phyloP scores from a whole-genome alignment of 2,329 filamentous ascomycete genomes.

The Colletotrichum sojae region DNA sequence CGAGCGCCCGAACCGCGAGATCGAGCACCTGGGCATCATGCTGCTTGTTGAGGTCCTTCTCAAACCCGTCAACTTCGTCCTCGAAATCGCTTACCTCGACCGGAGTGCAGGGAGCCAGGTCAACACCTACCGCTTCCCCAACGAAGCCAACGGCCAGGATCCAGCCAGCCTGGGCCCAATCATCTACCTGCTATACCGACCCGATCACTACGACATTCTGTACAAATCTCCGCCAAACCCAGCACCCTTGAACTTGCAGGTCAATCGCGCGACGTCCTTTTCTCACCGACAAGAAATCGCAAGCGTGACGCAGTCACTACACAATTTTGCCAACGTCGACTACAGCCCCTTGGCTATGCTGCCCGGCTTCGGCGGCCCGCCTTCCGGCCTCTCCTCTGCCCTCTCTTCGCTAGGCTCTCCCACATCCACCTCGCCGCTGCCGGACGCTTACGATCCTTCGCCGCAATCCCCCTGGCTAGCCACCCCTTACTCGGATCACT shows the following conservation, averaged over 20 bases:
- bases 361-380: conserved; percentile 56
- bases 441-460: conserved; percentile 48
- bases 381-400: conserved; percentile 49
- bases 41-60: conserved; percentile 85
- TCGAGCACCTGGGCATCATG: conserved; percentile 89
- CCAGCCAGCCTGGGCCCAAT: conserved; percentile 61
- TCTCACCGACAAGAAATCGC: conserved; percentile 61
- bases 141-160: conserved; percentile 64
- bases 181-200: conserved; percentile 76
- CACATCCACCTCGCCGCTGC: conserved; percentile 42
- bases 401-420: conserved; percentile 54
- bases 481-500: conserved; percentile 50
- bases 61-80: conserved; percentile 81
- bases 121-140: conserved; percentile 77
- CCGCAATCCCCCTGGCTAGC: conserved; percentile 56
- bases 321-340: conserved; percentile 59
- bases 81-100: conserved; percentile 94
- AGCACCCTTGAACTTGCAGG: conserved; percentile 59
- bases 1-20: conserved; percentile 83
- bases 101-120: conserved; percentile 83
- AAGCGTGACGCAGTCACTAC: conserved; percentile 55
- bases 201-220: conserved; percentile 93
- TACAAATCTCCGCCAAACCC: conserved; percentile 70
- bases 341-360: conserved; percentile 62
- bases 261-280: conserved; percentile 66